These are phyloP conservation scores for Panellus pusillus DNA, from an alignment of 768 basidiomycete species.

Conservation along the genomic window DNA sequence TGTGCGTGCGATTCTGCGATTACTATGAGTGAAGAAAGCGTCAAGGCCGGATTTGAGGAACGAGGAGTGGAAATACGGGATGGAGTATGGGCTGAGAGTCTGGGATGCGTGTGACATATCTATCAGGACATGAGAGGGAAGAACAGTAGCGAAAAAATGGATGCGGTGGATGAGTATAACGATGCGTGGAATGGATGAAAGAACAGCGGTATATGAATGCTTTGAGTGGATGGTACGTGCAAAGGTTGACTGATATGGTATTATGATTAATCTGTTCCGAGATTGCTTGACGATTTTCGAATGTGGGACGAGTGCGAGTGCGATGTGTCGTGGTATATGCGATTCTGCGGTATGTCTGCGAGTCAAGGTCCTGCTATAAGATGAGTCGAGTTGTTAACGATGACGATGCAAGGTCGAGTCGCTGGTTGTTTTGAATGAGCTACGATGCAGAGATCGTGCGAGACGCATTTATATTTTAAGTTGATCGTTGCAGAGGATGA, in stretches of 20 bases:
- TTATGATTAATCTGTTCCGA: constrained; percentile 10
- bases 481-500: constrained; percentile 1
- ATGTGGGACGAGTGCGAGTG: background rate
- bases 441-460: constrained; percentile 8
- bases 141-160: background rate
- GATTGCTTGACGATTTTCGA: constrained; percentile 7
- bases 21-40: background rate
- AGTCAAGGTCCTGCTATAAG: constrained; percentile 8
- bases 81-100: background rate
- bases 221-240: constrained; percentile 7
- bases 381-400: background rate
- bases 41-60: background rate
- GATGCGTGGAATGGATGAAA: background rate
- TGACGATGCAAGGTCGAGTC: background rate
- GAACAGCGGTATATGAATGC: background rate
- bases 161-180: background rate
- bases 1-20: background rate
- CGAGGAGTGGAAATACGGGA: background rate
- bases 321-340: background rate
- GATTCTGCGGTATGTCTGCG: constrained; percentile 6
- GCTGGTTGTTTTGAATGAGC: background rate
- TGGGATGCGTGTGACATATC: too few relatives aligned
- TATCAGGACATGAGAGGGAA: background rate
- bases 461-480: constrained; percentile 7
- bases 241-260: constrained; percentile 10